phyloP scores from a whole-genome alignment of 108 stramenopile genomes.

The Nitzschia putrida region DNA sequence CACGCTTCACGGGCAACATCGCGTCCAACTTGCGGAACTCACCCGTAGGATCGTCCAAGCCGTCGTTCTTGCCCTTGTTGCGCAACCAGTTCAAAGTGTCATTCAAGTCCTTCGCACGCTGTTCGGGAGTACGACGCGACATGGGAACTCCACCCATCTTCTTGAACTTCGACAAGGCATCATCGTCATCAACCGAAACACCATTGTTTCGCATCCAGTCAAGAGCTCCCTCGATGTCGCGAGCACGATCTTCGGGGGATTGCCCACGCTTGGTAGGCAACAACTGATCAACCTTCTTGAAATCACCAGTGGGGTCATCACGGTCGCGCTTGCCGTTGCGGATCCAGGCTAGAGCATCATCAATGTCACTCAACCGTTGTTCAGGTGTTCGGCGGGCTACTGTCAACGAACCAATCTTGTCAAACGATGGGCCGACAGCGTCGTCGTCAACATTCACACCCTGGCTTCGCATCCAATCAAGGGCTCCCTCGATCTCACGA shows the following conservation, averaged over 20 bases:
- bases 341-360: conserved; percentile 22
- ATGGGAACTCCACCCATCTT: conserved; percentile 16
- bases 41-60: conserved; percentile 8
- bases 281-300: conserved; percentile 5
- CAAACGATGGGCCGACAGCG: background rate
- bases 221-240: conserved; percentile 17
- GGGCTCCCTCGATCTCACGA: conserved; percentile 9
- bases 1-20: conserved; percentile 13
- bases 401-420: conserved; percentile 12
- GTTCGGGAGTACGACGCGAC: conserved; percentile 21
- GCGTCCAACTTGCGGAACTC: conserved; percentile 24
- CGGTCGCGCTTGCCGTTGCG: conserved; percentile 10
- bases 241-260: conserved; percentile 10
- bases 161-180: conserved; percentile 11
- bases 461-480: conserved; percentile 21
- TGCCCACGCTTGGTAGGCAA: conserved; percentile 7
- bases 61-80: conserved; percentile 34
- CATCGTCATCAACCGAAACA: conserved; percentile 20
- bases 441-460: background rate
- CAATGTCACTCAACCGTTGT: conserved; percentile 3
- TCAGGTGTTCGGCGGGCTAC: conserved; percentile 6
- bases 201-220: conserved; percentile 24
- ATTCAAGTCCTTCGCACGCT: conserved; percentile 14
- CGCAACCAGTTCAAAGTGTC: conserved; percentile 40
- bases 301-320: conserved; percentile 4